These are phyloP conservation scores for Boletus fagicola DNA, from an alignment of 768 basidiomycete species.

Conservation along the genomic window DNA sequence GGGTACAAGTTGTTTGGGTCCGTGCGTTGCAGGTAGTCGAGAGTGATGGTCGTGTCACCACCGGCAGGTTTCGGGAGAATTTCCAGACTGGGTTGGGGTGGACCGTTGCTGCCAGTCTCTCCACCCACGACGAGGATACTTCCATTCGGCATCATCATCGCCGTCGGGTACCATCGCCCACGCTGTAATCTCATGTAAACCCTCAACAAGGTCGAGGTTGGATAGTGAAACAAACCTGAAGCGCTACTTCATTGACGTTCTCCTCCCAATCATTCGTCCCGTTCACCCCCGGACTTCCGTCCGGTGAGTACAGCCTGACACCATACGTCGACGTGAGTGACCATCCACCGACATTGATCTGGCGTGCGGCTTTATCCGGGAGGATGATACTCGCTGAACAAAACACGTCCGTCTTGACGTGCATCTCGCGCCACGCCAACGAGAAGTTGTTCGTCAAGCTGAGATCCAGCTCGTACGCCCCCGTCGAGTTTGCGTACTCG, in stretches of 20 bases:
- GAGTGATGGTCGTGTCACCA: slow-evolving; percentile 57
- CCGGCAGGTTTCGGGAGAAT: slow-evolving; percentile 66
- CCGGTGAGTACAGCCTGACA: slow-evolving; percentile 69
- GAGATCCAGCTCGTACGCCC: slow-evolving; percentile 75
- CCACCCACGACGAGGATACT: slow-evolving; percentile 74
- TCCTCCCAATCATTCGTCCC: slow-evolving; percentile 82
- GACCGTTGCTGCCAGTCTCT: slow-evolving; percentile 68
- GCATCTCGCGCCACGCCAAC: slow-evolving; percentile 72
- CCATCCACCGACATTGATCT: slow-evolving; percentile 45
- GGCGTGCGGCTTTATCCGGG: slow-evolving; percentile 62
- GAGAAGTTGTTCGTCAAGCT: slow-evolving; percentile 43
- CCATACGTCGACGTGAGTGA: slow-evolving; percentile 70
- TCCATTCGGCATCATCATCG: slow-evolving; percentile 70
- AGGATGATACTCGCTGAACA: slow-evolving; percentile 72
- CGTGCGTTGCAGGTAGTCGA: slow-evolving; percentile 68
- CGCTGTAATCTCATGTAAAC: slow-evolving; percentile 34
- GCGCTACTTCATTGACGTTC: slow-evolving; percentile 49
- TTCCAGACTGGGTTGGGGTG: slow-evolving; percentile 67
- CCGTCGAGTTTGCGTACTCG: slow-evolving; percentile 65
- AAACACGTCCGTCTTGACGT: slow-evolving; percentile 76
- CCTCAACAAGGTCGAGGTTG: background rate
- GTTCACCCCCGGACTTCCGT: slow-evolving; percentile 65
- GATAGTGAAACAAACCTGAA: slow-evolving; percentile 49
- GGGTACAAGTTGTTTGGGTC: slow-evolving; percentile 83
- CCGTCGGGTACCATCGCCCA: slow-evolving; percentile 74